Base-by-base conservation (phyloP, 805 yeast genomes). In the Nakazawaea ernobii region DNA sequence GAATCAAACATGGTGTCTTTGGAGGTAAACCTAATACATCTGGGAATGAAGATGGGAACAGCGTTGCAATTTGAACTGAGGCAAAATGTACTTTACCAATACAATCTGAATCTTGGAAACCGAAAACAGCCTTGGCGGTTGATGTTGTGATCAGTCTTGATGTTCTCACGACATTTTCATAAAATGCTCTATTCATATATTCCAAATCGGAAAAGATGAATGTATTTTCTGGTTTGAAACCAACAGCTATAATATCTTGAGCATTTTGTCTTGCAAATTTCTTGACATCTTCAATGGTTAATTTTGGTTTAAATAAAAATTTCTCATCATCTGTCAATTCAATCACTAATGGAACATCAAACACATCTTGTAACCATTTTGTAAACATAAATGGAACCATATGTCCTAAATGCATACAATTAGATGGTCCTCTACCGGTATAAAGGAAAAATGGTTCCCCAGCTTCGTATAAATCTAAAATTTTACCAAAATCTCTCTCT, bases 341-440 rank as follows among this genome's bases (percentile, higher is more conserved):
- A 56, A 94, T 82, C 35, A 94, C 95, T 53, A 94, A 74, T 17
- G 99, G 98, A 50, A 80, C 97, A 63, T 94, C 98, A 64, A 94
- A 94, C 2, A 92, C 98, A 40, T 92, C 97, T 67, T 94, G 99
- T 59, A 94, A 75, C 98, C 98, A 94, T 67, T 91, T 90, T 48
- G 99, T 94, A 73, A 94, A 94, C 30, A 86, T 67, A 62, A 94
- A 94, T 14, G 99, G 99, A 51, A 91, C 78, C 90, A 92, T 83
- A 67, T 94, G 99, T 45, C 99, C 99, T 70, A 94, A 74, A 65
- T 94, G 99, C 87, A 94, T 84, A 17, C 94, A 84, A 57, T 85
- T 96, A 1, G 96, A 86, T 33, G 99, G 98, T 5, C 99, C 99
- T 65, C 99, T 80, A 35, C 99, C 99, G 13, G 99, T 94, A 65